These are phyloP conservation scores for Kwoniella shandongensis DNA, from an alignment of 768 basidiomycete genomes.

Conservation along the genomic window DNA sequence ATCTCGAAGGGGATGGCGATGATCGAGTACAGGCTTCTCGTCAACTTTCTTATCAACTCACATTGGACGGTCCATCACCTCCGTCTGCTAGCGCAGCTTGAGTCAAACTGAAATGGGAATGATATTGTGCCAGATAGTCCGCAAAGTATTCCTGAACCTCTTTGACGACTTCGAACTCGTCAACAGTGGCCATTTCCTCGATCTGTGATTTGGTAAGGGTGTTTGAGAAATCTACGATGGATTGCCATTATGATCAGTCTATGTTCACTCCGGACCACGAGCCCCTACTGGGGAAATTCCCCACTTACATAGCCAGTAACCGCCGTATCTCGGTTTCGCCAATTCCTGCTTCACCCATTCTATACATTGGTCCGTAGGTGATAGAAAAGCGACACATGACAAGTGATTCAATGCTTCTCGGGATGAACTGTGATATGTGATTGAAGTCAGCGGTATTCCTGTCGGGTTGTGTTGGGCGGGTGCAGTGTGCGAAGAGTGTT, in stretches of 20 bases:
- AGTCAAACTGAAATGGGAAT: conserved; percentile 76
- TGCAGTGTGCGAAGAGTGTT: neutral
- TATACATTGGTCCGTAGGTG: conserved; percentile 76
- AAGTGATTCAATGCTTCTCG: conserved; percentile 92
- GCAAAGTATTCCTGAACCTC: conserved; percentile 98
- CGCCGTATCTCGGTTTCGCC: conserved; percentile 87
- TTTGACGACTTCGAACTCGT: conserved; percentile 92
- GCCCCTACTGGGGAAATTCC: neutral
- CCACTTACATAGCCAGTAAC: conserved; percentile 99
- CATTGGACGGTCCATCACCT: conserved; percentile 53
- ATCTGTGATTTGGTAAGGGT: conserved; percentile 84
- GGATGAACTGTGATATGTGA: conserved; percentile 52
- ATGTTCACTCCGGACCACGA: too few relatives aligned
- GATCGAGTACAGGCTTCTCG: neutral
- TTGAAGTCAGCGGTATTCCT: too few relatives aligned
- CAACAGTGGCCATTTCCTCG: conserved; percentile 86
- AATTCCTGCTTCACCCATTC: conserved; percentile 80
- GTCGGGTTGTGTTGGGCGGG: neutral
- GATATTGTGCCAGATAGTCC: conserved; percentile 85
- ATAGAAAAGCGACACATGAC: conserved; percentile 93
- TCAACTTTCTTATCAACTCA: conserved; percentile 12
- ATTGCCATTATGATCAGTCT: conserved; percentile 5
- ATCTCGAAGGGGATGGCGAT: neutral
- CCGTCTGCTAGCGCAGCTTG: conserved; percentile 46
- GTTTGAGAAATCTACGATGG: conserved; percentile 85